Evolutionary conservation across 192 early-diverging fungal species (phyloP).

Genomic region (Phlyctochytrium planicorne): DNA sequence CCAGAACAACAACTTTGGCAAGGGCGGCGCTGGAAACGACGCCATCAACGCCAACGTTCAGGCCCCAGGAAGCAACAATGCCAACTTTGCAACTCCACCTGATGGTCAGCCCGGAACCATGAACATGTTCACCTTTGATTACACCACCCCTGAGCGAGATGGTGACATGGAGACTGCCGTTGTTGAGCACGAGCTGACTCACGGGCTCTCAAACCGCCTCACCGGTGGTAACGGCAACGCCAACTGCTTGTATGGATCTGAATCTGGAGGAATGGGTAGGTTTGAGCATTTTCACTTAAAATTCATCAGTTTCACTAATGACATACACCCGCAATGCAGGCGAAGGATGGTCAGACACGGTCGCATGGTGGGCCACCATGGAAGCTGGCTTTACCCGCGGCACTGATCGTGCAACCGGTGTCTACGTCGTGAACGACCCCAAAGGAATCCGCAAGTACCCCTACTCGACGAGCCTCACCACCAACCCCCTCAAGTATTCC

Average conservation of each 20-base stretch:
- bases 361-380: slow-evolving; percentile 39
- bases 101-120: slow-evolving; percentile 61
- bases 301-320: too few species aligned
- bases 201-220: slow-evolving; percentile 61
- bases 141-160: slow-evolving; percentile 45
- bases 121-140: slow-evolving; percentile 23
- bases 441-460: slow-evolving; percentile 54
- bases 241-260: slow-evolving; percentile 46
- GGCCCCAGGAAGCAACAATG: slow-evolving; percentile 87
- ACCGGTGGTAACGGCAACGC: slow-evolving; percentile 60
- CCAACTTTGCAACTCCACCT: slow-evolving; percentile 94
- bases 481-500: slow-evolving; percentile 39
- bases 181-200: slow-evolving; percentile 57
- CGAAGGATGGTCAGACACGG: slow-evolving; percentile 63
- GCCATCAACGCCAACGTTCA: slow-evolving; percentile 91
- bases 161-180: slow-evolving; percentile 60
- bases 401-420: slow-evolving; percentile 44
- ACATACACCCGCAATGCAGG: too few species aligned
- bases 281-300: too few species aligned
- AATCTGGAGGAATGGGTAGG: slow-evolving; percentile 60
- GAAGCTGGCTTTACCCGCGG: slow-evolving; percentile 37
- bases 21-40: slow-evolving; percentile 78
- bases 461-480: slow-evolving; percentile 57
- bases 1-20: slow-evolving; percentile 67
- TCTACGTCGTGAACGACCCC: slow-evolving; percentile 30